Percentiles rank a stretch among this genome's conserved stretches.
phyloP scores from a whole-genome alignment of 805 yeast species.

The Metschnikowia peoriensis region DNA sequence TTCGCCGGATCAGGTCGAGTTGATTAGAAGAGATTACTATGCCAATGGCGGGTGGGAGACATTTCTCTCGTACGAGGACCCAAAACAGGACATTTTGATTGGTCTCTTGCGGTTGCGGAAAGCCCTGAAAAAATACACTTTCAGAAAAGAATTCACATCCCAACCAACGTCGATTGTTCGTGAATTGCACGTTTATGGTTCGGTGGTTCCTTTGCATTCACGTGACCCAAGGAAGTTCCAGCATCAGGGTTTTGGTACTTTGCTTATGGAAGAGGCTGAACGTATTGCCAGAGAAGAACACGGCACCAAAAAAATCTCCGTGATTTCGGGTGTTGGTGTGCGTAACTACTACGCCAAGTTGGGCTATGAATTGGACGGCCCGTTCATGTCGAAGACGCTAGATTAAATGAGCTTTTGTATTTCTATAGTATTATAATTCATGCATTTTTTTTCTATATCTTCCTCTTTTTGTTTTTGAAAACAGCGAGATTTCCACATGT shows the following conservation, averaged over 20 bases:
- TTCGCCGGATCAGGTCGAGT: constrained; percentile 94
- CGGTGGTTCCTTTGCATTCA: constrained; percentile 94
- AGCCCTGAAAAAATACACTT: constrained; percentile 86
- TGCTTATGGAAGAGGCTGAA: constrained; percentile 97
- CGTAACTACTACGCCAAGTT: constrained; percentile 90
- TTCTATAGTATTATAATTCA: not conserved
- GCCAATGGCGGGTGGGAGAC: constrained; percentile 99
- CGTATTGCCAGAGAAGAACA: constrained; percentile 94
- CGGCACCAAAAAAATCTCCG: constrained; percentile 86
- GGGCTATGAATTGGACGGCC: constrained; percentile 93
- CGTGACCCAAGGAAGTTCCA: constrained; percentile 97
- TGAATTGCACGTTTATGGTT: constrained; percentile 95
- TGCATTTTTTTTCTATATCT: not conserved
- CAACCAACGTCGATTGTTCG: constrained; percentile 94
- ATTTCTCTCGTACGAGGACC: constrained; percentile 92
- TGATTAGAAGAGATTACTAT: constrained; percentile 90
- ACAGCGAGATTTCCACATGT: not conserved
- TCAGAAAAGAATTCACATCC: constrained; percentile 77
- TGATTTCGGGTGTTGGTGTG: constrained; percentile 96
- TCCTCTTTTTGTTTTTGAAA: not conserved
- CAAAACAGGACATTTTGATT: constrained; percentile 90
- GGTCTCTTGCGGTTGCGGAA: constrained; percentile 86
- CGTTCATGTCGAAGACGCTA: constrained; percentile 79
- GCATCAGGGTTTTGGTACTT: constrained; percentile 98
- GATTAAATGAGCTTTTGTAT: not conserved